Evolutionary conservation across 345 rosid species (phyloP).

Genomic region (Hibiscus tridactylites): DNA sequence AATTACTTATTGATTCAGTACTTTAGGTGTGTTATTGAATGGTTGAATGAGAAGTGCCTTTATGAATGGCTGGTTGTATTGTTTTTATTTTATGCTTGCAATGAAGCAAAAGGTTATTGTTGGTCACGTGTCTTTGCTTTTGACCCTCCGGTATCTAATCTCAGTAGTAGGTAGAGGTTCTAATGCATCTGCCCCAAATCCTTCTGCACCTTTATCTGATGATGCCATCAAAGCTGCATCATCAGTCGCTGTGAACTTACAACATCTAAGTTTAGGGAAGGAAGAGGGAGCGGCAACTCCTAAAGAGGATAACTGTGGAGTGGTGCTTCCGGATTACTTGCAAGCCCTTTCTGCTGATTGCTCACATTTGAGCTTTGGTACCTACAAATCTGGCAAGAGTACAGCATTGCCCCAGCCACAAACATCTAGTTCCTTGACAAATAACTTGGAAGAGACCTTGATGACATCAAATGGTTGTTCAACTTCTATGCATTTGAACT

Average conservation of each 20-base stretch:
- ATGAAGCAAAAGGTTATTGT: background rate
- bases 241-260: slow-evolving; percentile 23
- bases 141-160: background rate
- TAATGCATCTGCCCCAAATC: slow-evolving; percentile 9
- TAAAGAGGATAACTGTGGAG: slow-evolving; percentile 17
- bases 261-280: slow-evolving; percentile 25
- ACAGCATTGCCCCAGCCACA: slow-evolving; percentile 7
- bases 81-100: background rate
- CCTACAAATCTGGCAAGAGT: slow-evolving; percentile 27
- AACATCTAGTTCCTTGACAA: slow-evolving; percentile 12
- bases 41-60: slow-evolving; percentile 1
- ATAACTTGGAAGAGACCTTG: slow-evolving; percentile 17
- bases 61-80: background rate
- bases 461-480: slow-evolving; percentile 12
- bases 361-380: slow-evolving; percentile 49
- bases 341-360: slow-evolving; percentile 39
- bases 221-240: slow-evolving; percentile 14
- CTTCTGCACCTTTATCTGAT: slow-evolving; percentile 12
- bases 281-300: slow-evolving; percentile 8
- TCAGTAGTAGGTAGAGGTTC: slow-evolving; percentile 12
- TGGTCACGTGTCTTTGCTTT: background rate
- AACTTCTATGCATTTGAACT: slow-evolving; percentile 12
- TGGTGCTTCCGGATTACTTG: slow-evolving; percentile 41
- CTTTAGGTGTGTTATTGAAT: background rate
- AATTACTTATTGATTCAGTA: background rate